phyloP scores from a whole-genome alignment of 2,329 filamentous ascomycete genomes.

The Beauveria scarabaeidicola region DNA sequence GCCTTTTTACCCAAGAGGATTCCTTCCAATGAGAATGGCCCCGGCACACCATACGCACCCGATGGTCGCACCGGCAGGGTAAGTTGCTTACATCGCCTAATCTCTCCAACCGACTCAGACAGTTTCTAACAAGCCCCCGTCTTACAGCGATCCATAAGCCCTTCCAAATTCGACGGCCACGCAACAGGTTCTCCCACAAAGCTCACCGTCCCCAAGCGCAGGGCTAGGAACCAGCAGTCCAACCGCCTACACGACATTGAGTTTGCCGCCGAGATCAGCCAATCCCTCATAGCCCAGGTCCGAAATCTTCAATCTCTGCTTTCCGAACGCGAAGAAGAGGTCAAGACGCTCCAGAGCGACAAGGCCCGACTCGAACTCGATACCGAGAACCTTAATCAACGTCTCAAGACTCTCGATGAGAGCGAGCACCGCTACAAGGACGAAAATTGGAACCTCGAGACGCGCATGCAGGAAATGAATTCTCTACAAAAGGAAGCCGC shows the following conservation, averaged over 20 bases:
- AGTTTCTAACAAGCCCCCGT: constrained; percentile 10
- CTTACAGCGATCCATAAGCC: constrained; percentile 58
- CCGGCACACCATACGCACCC: constrained; percentile 44
- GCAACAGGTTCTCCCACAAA: constrained; percentile 84
- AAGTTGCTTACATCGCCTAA: constrained; percentile 22
- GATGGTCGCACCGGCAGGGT: constrained; percentile 46
- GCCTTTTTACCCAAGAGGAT: constrained; percentile 79
- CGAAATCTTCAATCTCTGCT: constrained; percentile 80
- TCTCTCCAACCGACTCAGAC: constrained; percentile 4
- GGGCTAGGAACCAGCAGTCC: constrained; percentile 80
- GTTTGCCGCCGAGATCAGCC: constrained; percentile 97
- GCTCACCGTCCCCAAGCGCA: constrained; percentile 75
- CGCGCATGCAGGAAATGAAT: constrained; percentile 76
- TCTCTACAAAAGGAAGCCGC: constrained; percentile 64
- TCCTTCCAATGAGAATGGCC: constrained; percentile 55
- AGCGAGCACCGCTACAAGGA: constrained; percentile 96
- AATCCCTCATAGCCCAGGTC: constrained; percentile 86
- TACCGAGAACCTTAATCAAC: constrained; percentile 67
- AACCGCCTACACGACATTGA: constrained; percentile 92
- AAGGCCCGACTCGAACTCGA: constrained; percentile 77
- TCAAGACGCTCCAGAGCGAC: constrained; percentile 66
- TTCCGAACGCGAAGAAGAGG: constrained; percentile 76
- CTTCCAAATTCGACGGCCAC: constrained; percentile 74
- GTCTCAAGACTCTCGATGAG: constrained; percentile 77
- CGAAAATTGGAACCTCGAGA: constrained; percentile 96